These are phyloP conservation scores for Saussurea involucrata DNA, from an alignment of 129 eudicot species.

Conservation along the genomic window DNA sequence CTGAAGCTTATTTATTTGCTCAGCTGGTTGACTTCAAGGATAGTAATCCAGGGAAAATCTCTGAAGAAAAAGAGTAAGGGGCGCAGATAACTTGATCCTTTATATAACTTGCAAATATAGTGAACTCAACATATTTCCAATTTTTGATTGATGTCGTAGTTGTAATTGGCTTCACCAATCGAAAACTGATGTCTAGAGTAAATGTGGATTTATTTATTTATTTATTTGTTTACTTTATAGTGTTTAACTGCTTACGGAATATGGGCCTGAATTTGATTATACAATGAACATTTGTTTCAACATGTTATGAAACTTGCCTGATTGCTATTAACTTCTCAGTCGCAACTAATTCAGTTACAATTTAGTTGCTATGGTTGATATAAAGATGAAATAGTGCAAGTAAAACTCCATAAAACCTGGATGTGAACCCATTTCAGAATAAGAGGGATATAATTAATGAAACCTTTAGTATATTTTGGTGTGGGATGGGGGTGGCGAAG, in stretches of 20 bases:
- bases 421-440: neutral
- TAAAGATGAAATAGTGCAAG: neutral
- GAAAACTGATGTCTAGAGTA: neutral
- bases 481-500: neutral
- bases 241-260: neutral
- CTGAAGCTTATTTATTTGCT: slow-evolving; percentile 95
- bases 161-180: slow-evolving; percentile 3
- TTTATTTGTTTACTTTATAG: neutral
- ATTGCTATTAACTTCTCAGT: slow-evolving; percentile 1
- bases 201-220: neutral
- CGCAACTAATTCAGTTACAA: neutral
- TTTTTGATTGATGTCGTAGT: slow-evolving; percentile 17
- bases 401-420: neutral
- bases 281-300: neutral
- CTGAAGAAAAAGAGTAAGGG: slow-evolving; percentile 74
- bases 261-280: neutral
- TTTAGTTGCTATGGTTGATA: neutral
- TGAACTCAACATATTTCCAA: neutral
- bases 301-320: slow-evolving; percentile 2
- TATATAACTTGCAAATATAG: slow-evolving; percentile 11
- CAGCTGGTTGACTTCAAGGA: slow-evolving; percentile 93
- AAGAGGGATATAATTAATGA: neutral
- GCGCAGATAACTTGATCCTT: slow-evolving; percentile 19
- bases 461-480: neutral
- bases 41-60: slow-evolving; percentile 62